Evolutionary conservation across 306 rosid species (phyloP).

Genomic region (Acmispon strigosus): DNA sequence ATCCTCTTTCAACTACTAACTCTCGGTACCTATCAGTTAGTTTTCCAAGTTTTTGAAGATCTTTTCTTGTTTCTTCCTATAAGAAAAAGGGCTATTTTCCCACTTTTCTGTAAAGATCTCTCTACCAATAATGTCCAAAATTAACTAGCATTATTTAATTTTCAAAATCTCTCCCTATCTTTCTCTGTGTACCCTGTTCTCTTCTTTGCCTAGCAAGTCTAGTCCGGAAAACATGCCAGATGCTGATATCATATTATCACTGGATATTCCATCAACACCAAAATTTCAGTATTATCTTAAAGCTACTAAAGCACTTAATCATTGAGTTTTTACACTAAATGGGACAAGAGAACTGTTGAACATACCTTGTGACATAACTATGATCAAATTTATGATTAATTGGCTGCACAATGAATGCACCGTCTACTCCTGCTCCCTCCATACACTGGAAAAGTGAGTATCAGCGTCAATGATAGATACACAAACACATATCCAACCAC

Average conservation of each 20-base stretch:
- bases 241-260: background rate
- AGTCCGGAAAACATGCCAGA: background rate
- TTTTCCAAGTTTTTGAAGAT: too few species aligned
- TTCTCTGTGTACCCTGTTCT: background rate
- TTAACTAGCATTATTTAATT: background rate
- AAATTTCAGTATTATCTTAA: background rate
- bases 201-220: background rate
- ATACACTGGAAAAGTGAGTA: conserved; percentile 43
- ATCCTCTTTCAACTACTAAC: too few species aligned
- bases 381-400: conserved; percentile 87
- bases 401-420: conserved; percentile 92
- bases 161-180: background rate
- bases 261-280: conserved; percentile 1
- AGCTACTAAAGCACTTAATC: background rate
- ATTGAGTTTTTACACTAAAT: background rate
- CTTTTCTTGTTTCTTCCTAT: too few species aligned
- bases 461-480: background rate
- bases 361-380: conserved; percentile 76
- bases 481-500: background rate
- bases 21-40: too few species aligned
- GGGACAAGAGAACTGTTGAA: background rate
- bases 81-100: too few species aligned
- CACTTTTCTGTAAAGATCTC: too few species aligned
- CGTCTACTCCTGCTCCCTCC: conserved; percentile 86
- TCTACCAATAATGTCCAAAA: background rate